Evolutionary conservation across 2,329 filamentous ascomycete genomes (phyloP).

Genomic region (Talaromyces islandicus): DNA sequence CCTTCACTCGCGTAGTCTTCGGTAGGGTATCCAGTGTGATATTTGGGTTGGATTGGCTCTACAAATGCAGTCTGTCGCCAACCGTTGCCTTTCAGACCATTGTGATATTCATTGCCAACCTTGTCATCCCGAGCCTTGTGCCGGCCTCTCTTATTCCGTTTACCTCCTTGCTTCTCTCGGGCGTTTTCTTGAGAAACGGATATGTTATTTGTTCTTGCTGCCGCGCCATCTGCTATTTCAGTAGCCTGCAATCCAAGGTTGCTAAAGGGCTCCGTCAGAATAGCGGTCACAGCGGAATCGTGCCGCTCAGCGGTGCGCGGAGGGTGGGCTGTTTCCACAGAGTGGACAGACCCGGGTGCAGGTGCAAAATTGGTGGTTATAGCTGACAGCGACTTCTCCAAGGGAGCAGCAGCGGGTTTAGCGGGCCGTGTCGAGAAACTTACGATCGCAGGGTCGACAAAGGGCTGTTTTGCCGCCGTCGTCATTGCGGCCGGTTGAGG

Average conservation of each 20-base stretch:
- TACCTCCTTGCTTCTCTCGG: conserved; percentile 23
- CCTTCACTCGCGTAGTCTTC: conserved; percentile 10
- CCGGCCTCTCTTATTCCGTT: conserved; percentile 40
- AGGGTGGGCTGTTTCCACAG: conserved; percentile 9
- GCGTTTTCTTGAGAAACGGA: conserved; percentile 10
- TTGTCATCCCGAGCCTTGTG: conserved; percentile 42
- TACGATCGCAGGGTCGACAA: conserved; percentile 78
- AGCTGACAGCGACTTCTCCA: conserved; percentile 8
- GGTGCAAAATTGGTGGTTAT: not conserved
- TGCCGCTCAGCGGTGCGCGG: conserved; percentile 16
- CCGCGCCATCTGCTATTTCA: conserved; percentile 12
- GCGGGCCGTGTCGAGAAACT: conserved; percentile 49
- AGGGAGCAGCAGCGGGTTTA: not conserved
- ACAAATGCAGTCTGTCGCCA: conserved; percentile 64
- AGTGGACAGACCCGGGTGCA: not conserved
- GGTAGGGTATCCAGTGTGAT: conserved; percentile 24
- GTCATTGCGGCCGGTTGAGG: conserved; percentile 3
- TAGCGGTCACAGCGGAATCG: conserved; percentile 30
- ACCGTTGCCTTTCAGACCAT: conserved; percentile 47
- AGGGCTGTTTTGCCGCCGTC: conserved; percentile 35
- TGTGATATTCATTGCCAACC: conserved; percentile 43
- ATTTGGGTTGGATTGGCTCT: conserved; percentile 46
- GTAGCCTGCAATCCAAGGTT: conserved; percentile 27
- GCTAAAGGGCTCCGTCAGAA: conserved; percentile 41
- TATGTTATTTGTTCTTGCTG: not conserved